Evolutionary conservation across 2,329 filamentous ascomycete species (phyloP).

Genomic region (Ophiocordyceps camponoti-saundersi): DNA sequence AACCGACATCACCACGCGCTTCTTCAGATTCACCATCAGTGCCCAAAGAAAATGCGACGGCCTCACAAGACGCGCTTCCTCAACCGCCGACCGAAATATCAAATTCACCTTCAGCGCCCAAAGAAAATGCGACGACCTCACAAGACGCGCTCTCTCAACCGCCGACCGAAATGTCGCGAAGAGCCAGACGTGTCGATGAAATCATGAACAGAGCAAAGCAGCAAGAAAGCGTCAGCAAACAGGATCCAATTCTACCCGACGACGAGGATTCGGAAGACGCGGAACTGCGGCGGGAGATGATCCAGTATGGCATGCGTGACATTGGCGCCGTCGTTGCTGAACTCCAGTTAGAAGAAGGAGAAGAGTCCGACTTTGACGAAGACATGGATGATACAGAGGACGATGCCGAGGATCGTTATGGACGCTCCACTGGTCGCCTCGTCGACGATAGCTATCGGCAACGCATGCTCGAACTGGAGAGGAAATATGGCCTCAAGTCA

Average conservation of each 20-base stretch:
- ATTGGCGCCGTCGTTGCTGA: constrained; percentile 87
- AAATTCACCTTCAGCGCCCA: constrained; percentile 7
- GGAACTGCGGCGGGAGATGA: constrained; percentile 68
- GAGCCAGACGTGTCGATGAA: constrained; percentile 32
- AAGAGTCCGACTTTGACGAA: constrained; percentile 37
- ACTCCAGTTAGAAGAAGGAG: constrained; percentile 59
- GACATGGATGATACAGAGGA: constrained; percentile 39
- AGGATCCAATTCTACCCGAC: constrained; percentile 42
- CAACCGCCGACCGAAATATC: constrained; percentile 5
- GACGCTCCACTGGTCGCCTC: constrained; percentile 49
- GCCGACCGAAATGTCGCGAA: constrained; percentile 16
- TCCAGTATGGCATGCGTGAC: constrained; percentile 76
- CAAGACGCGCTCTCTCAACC: constrained; percentile 7
- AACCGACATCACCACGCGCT: background rate
- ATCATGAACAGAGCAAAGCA: constrained; percentile 40
- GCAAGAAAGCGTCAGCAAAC: constrained; percentile 28
- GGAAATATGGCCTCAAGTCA: constrained; percentile 47
- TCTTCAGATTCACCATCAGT: background rate
- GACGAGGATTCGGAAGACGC: constrained; percentile 71
- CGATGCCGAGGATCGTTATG: constrained; percentile 57
- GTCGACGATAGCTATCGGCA: constrained; percentile 60
- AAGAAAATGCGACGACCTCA: constrained; percentile 36
- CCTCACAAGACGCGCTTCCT: constrained; percentile 19
- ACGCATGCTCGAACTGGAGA: constrained; percentile 75
- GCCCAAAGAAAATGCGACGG: constrained; percentile 30